These are phyloP conservation scores for Amanita phalloides DNA, from an alignment of 768 basidiomycete species.

Conservation along the genomic window DNA sequence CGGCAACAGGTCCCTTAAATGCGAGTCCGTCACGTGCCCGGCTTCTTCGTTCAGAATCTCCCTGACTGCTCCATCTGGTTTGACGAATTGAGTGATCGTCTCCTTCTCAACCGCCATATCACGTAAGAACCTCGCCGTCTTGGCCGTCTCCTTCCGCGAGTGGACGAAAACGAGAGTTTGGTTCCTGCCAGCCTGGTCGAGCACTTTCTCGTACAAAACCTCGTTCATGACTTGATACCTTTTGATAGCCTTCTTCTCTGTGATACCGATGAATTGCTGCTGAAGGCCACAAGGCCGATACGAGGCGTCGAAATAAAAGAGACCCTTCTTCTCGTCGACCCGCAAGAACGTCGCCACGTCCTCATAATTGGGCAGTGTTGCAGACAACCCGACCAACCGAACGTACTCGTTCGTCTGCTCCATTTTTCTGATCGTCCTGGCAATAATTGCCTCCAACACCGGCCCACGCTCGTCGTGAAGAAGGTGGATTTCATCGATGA, in stretches of 20 bases:
- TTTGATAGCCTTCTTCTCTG: constrained; percentile 99
- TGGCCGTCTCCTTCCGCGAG: constrained; percentile 96
- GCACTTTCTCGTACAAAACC: constrained; percentile 97
- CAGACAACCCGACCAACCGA: constrained; percentile 89
- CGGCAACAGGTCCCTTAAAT: constrained; percentile 82
- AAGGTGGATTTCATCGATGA: constrained; percentile 97
- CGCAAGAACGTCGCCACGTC: constrained; percentile 97
- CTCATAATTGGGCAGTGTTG: constrained; percentile 96
- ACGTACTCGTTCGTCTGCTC: constrained; percentile 92
- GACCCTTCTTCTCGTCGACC: constrained; percentile 81
- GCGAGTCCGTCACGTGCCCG: constrained; percentile 68
- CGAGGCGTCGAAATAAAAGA: constrained; percentile 95
- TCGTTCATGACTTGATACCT: constrained; percentile 98
- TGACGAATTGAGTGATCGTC: constrained; percentile 92
- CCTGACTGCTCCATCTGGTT: constrained; percentile 82
- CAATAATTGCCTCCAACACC: constrained; percentile 84
- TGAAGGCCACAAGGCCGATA: constrained; percentile 92
- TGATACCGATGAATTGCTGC: constrained; percentile 95
- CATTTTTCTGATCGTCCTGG: constrained; percentile 86
- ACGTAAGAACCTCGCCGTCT: constrained; percentile 89
- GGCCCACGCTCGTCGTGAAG: constrained; percentile 98
- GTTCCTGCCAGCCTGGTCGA: constrained; percentile 82
- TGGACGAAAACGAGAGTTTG: constrained; percentile 96
- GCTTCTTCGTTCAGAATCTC: constrained; percentile 86
- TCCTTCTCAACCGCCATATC: constrained; percentile 96